phyloP scores from a whole-genome alignment of 768 basidiomycete genomes.

The Dioszegia hungarica region DNA sequence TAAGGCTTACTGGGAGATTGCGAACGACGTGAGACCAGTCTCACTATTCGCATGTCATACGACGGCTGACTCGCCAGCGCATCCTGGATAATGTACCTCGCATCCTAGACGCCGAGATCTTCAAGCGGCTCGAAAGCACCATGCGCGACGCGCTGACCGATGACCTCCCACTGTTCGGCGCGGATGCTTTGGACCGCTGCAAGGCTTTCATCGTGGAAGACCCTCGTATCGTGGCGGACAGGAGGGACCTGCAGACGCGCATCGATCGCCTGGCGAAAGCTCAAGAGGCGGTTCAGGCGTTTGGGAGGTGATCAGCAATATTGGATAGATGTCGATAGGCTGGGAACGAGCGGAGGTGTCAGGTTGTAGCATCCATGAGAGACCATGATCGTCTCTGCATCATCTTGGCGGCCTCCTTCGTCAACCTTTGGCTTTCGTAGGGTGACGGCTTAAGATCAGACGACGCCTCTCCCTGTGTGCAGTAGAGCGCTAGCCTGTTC shows the following conservation, averaged over 20 bases:
- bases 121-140: constrained; percentile 50
- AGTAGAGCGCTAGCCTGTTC: too few relatives aligned
- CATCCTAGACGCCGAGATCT: constrained; percentile 54
- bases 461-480: too few relatives aligned
- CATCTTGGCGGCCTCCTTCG: too few relatives aligned
- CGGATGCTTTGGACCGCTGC: constrained; percentile 23
- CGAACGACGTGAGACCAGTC: constrained; percentile 53
- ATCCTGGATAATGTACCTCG: constrained; percentile 58
- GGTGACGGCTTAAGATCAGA: too few relatives aligned
- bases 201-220: constrained; percentile 47
- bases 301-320: too few relatives aligned
- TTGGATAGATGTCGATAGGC: too few relatives aligned
- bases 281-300: too few relatives aligned
- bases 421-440: too few relatives aligned
- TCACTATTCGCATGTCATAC: background rate
- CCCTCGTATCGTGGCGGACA: constrained; percentile 4
- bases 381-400: too few relatives aligned
- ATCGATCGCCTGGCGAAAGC: background rate
- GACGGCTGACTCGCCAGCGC: too few relatives aligned
- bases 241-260: constrained; percentile 14
- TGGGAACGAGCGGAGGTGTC: too few relatives aligned
- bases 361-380: too few relatives aligned
- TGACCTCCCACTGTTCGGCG: constrained; percentile 45
- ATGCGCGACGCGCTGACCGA: constrained; percentile 47
- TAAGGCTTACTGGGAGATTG: constrained; percentile 58